Conservation (phyloP, 345 rosid species). For the Salix arbutifolia region DNA sequence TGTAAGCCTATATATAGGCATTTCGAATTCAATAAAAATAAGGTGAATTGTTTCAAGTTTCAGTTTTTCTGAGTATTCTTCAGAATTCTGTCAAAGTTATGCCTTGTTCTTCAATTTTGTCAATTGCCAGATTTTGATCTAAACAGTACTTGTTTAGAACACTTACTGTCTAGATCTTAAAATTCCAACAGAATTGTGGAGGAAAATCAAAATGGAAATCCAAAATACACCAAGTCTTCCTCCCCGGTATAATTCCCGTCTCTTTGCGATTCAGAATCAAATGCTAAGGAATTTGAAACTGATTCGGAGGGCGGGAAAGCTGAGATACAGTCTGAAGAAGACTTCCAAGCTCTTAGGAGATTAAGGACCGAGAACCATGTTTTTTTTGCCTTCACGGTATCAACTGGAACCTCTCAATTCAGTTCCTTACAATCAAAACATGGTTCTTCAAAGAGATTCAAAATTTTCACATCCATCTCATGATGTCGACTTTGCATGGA, state of each 20-base stretch:
- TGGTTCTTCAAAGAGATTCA: slow-evolving; percentile 12
- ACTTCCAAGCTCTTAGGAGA: slow-evolving; percentile 22
- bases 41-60: no score
- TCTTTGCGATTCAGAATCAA: slow-evolving; percentile 49
- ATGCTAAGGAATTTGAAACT: slow-evolving; percentile 31
- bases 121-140: no score
- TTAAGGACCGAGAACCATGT: slow-evolving; percentile 19
- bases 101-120: no score
- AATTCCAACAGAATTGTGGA: slow-evolving; percentile 29
- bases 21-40: no score
- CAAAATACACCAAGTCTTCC: slow-evolving; percentile 19
- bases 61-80: no score
- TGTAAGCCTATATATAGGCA: no score
- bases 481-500: slow-evolving; percentile 26
- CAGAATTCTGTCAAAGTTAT: no score
- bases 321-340: slow-evolving; percentile 27
- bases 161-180: slow-evolving; percentile 21
- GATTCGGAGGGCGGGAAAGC: slow-evolving; percentile 30
- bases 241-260: slow-evolving; percentile 40
- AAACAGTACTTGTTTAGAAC: no score
- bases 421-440: slow-evolving; percentile 5
- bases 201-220: slow-evolving; percentile 19
- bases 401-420: slow-evolving; percentile 6
- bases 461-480: slow-evolving; percentile 9
- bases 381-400: slow-evolving; percentile 5